These are phyloP conservation scores for Phylloporus arenicola DNA, from an alignment of 768 basidiomycete species.

Conservation along the genomic window DNA sequence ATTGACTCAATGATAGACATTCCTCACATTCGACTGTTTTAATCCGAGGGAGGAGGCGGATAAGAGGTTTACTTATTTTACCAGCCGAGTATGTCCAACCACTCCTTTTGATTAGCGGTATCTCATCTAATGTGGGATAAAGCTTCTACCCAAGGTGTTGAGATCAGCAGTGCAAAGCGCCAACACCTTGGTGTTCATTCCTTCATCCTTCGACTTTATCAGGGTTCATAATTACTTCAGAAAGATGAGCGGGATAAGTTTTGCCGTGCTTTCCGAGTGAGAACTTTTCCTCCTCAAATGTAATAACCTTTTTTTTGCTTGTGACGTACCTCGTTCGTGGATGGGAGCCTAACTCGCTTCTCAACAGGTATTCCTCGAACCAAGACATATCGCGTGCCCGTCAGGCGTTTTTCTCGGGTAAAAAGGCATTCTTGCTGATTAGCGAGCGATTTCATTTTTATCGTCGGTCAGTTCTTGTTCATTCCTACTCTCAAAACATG, in stretches of 20 bases:
- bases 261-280: conserved; percentile 87
- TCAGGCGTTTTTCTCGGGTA: conserved; percentile 85
- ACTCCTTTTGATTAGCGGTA: background rate
- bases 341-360: background rate
- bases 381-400: conserved; percentile 92
- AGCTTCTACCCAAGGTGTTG: conserved; percentile 77
- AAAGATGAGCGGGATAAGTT: conserved; percentile 64
- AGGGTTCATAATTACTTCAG: conserved; percentile 83
- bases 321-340: background rate
- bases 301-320: background rate
- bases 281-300: conserved; percentile 13
- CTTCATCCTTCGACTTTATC: conserved; percentile 96
- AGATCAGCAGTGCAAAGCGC: conserved; percentile 92
- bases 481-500: background rate
- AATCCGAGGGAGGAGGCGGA: conserved; percentile 78
- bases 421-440: conserved; percentile 80
- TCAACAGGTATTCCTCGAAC: conserved; percentile 78
- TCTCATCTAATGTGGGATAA: background rate
- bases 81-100: conserved; percentile 56
- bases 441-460: conserved; percentile 99
- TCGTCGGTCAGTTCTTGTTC: conserved; percentile 50
- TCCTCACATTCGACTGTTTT: conserved; percentile 66
- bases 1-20: conserved; percentile 43
- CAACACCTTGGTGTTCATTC: conserved; percentile 85
- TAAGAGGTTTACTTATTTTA: conserved; percentile 82